Evolutionary conservation across 2,329 filamentous ascomycete species (phyloP).

Genomic region (Periglandula ipomoeae): DNA sequence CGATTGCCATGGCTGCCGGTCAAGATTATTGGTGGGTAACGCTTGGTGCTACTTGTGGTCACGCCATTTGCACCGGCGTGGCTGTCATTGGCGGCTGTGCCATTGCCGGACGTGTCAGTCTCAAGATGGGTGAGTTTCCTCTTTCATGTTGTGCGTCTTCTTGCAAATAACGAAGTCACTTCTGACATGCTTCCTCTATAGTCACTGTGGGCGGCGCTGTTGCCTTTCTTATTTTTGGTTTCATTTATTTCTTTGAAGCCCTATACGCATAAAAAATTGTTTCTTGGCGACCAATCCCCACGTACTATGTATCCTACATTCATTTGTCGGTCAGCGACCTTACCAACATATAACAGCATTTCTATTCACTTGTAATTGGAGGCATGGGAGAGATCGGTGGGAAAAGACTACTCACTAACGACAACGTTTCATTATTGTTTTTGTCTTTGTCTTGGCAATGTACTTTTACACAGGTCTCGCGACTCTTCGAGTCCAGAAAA

Average conservation of each 20-base stretch:
- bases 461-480: background rate
- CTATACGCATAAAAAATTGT: slow-evolving; percentile 40
- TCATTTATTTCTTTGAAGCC: slow-evolving; percentile 84
- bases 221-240: slow-evolving; percentile 82
- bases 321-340: background rate
- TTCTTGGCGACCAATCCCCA: background rate
- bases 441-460: background rate
- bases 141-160: background rate
- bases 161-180: background rate
- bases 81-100: slow-evolving; percentile 89
- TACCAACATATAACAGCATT: background rate
- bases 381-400: background rate
- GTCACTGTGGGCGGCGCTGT: slow-evolving; percentile 87
- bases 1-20: slow-evolving; percentile 96
- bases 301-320: background rate
- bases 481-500: background rate
- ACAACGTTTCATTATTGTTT: background rate
- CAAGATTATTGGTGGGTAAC: slow-evolving; percentile 99
- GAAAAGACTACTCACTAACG: background rate
- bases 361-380: background rate
- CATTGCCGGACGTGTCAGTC: slow-evolving; percentile 86
- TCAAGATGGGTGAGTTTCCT: slow-evolving; percentile 76
- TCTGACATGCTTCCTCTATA: slow-evolving; percentile 26
- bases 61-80: slow-evolving; percentile 81
- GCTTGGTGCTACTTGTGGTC: slow-evolving; percentile 74